Percentiles rank a stretch among this genome's conserved stretches.
Conservation (phyloP, 345 rosid genomes). For the thale cress (Arabidopsis thaliana) region DNA sequence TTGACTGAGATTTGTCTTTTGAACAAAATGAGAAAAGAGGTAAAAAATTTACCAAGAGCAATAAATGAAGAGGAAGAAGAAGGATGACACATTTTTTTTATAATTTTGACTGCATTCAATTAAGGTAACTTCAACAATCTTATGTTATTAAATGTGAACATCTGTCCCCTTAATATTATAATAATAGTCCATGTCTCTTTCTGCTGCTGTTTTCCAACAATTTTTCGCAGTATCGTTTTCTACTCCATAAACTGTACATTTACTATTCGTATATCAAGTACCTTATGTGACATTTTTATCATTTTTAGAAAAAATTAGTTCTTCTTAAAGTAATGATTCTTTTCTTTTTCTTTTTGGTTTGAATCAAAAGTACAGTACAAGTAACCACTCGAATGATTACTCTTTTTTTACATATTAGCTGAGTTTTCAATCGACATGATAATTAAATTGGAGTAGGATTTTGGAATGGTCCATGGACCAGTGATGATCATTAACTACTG, state of each 20-base stretch:
- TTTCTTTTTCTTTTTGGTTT: not conserved
- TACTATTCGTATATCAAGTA: slow-evolving; percentile 22
- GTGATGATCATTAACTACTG: slow-evolving; percentile 26
- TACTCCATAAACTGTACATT: slow-evolving; percentile 13
- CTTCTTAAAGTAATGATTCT: not conserved
- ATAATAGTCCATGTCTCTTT: slow-evolving; percentile 22
- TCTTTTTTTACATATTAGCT: slow-evolving; percentile 21
- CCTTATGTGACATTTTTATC: slow-evolving; percentile 28
- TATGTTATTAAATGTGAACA: slow-evolving; percentile 41
- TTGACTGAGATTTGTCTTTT: slow-evolving; percentile 36
- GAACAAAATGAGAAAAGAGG: slow-evolving; percentile 10
- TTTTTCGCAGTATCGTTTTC: slow-evolving; percentile 38
- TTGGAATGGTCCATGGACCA: slow-evolving; percentile 34
- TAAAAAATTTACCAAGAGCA: slow-evolving; percentile 10
- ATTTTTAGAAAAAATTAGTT: slow-evolving; percentile 10
- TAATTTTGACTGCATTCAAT: slow-evolving; percentile 41
- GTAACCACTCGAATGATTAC: slow-evolving; percentile 25
- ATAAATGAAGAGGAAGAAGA: slow-evolving; percentile 32
- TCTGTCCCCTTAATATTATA: slow-evolving; percentile 22
- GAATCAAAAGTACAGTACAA: slow-evolving; percentile 2
- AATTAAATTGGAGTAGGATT: slow-evolving; percentile 11
- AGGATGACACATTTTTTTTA: slow-evolving; percentile 14
- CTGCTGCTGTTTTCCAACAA: slow-evolving; percentile 36
- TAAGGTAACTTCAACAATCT: slow-evolving; percentile 26
- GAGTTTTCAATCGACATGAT: slow-evolving; percentile 32